A percentile compares a stretch with the other conserved stretches of the same genome.
These are phyloP conservation scores for Volvariella volvacea DNA, from an alignment of 1,284 basidiomycete genomes.

Conservation along the genomic window DNA sequence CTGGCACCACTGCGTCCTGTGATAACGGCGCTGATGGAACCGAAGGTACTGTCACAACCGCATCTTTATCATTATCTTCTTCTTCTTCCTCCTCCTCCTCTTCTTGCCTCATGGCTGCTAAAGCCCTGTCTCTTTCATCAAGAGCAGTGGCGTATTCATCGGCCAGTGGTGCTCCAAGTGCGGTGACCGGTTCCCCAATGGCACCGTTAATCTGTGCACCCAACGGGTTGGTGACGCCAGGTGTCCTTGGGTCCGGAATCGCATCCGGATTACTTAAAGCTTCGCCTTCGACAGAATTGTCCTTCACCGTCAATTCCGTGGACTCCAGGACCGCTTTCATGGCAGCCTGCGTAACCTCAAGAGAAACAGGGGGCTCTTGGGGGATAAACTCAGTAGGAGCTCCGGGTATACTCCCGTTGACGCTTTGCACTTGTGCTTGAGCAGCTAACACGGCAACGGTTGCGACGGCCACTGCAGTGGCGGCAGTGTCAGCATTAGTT, in stretches of 20 bases:
- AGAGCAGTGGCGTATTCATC: too few relatives aligned
- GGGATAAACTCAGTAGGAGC: slow-evolving; percentile 22
- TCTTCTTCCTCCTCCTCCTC: slow-evolving; percentile 6
- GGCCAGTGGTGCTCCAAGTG: too few relatives aligned
- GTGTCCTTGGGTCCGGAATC: neutral
- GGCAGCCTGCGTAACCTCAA: slow-evolving; percentile 30
- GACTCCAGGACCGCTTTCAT: slow-evolving; percentile 27
- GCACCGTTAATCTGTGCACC: neutral
- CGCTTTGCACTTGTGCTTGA: slow-evolving; percentile 1
- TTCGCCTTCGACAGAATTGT: slow-evolving; percentile 2
- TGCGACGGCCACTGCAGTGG: too few relatives aligned
- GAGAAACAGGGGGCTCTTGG: slow-evolving; percentile 8
- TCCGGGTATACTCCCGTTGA: slow-evolving; percentile 14
- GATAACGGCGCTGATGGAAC: slow-evolving; percentile 3
- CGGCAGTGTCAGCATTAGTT: too few relatives aligned
- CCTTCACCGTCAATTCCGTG: slow-evolving; percentile 11
- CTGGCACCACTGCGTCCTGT: slow-evolving; percentile 4
- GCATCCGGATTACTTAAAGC: neutral
- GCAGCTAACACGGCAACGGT: neutral
- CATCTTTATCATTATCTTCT: slow-evolving; percentile 1
- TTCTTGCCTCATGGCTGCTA: slow-evolving; percentile 9
- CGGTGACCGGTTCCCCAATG: too few relatives aligned
- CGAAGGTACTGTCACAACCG: neutral
- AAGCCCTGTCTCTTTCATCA: too few relatives aligned
- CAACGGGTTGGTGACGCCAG: neutral